Evolutionary conservation across 805 yeast species (phyloP).

Genomic region (Candida montana): DNA sequence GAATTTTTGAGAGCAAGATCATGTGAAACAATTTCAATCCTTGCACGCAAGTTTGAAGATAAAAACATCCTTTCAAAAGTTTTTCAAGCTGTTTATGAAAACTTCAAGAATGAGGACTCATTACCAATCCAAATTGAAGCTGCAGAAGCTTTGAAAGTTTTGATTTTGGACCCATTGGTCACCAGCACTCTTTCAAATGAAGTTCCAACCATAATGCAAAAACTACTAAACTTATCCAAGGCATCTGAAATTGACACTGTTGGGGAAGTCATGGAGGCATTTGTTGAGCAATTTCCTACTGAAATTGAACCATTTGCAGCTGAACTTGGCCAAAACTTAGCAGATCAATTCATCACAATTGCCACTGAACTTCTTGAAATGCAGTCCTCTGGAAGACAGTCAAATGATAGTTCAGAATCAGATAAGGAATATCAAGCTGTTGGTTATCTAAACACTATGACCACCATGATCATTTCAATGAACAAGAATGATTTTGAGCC

Average conservation of each 20-base stretch:
- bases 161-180: conserved; percentile 64
- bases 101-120: conserved; percentile 36
- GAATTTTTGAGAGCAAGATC: conserved; percentile 76
- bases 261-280: conserved; percentile 90
- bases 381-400: conserved; percentile 12
- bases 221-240: conserved; percentile 67
- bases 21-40: conserved; percentile 50
- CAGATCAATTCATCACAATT: conserved; percentile 52
- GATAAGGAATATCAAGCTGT: conserved; percentile 67
- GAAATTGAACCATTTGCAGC: conserved; percentile 86
- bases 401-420: conserved; percentile 29
- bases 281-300: conserved; percentile 81
- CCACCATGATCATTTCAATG: conserved; percentile 68
- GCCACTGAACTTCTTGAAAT: conserved; percentile 51
- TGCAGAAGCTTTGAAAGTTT: conserved; percentile 80
- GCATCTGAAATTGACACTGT: conserved; percentile 81
- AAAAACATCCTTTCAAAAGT: conserved; percentile 33
- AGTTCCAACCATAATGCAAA: conserved; percentile 79
- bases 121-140: conserved; percentile 82
- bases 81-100: conserved; percentile 36
- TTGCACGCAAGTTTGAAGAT: conserved; percentile 30
- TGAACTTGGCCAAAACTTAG: conserved; percentile 55
- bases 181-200: conserved; percentile 63
- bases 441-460: conserved; percentile 65
- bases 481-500: conserved; percentile 49